Evolutionary conservation across 2,329 filamentous ascomycete species (phyloP).

Genomic region (Biscogniauxia sp.): DNA sequence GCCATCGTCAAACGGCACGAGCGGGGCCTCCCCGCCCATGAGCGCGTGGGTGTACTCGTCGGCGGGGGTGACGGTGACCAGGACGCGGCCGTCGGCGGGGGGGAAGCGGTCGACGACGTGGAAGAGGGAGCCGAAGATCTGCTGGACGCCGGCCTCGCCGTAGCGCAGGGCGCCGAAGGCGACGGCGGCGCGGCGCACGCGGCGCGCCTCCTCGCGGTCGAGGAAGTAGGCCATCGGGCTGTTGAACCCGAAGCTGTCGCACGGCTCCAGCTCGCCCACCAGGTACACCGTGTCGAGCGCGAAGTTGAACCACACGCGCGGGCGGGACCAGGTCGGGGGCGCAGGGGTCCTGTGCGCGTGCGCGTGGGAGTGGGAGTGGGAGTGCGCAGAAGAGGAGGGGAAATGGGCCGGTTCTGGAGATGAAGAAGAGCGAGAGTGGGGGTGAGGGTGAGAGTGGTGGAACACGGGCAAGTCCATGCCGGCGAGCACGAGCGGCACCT

Average conservation of each 20-base stretch:
- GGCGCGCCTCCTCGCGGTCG: conserved; percentile 35
- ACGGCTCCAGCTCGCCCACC: conserved; percentile 47
- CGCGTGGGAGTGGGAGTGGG: not conserved
- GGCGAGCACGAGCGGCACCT: conserved; percentile 40
- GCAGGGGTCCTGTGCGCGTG: too few species aligned
- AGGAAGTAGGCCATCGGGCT: conserved; percentile 50
- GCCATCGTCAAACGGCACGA: conserved; percentile 20
- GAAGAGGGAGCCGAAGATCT: conserved; percentile 47
- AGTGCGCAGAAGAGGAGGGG: conserved; percentile 9
- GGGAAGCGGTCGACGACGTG: conserved; percentile 47
- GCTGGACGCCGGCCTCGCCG: conserved; percentile 40
- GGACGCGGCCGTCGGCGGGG: conserved; percentile 30
- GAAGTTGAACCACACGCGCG: conserved; percentile 49
- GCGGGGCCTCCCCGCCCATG: conserved; percentile 23
- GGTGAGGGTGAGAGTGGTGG: not conserved
- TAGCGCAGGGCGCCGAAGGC: conserved; percentile 44
- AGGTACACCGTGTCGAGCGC: conserved; percentile 45
- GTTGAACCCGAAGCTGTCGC: conserved; percentile 45
- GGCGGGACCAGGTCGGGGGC: conserved; percentile 28
- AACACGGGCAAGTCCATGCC: conserved; percentile 6
- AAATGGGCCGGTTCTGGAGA: conserved; percentile 1
- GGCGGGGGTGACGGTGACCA: conserved; percentile 40
- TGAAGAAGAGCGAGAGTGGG: not conserved
- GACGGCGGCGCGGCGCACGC: conserved; percentile 44
- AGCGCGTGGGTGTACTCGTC: conserved; percentile 35